phyloP scores from a whole-genome alignment of 495 filamentous ascomycete species.

The Bathelium albidoporum region DNA sequence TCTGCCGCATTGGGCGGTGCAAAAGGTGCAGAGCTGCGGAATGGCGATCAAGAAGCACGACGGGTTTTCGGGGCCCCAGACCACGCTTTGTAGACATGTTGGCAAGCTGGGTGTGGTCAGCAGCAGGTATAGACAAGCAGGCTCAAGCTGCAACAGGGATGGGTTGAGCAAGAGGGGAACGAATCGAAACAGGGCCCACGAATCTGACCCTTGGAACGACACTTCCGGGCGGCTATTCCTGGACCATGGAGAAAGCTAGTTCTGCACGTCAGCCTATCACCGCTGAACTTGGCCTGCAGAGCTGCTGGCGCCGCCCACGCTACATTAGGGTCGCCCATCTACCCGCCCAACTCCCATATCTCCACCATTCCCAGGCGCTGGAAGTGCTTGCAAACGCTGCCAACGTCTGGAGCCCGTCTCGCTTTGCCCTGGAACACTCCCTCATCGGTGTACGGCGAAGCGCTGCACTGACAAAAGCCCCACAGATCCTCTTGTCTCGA shows the following conservation, averaged over 20 bases:
- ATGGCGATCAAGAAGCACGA: background rate
- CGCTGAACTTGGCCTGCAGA: slow-evolving; percentile 11
- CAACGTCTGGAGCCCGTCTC: slow-evolving; percentile 9
- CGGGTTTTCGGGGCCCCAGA: background rate
- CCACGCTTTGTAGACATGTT: background rate
- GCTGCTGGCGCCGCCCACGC: slow-evolving; percentile 19
- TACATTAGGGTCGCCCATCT: slow-evolving; percentile 20
- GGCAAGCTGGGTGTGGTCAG: background rate
- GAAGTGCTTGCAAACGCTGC: background rate
- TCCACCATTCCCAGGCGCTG: slow-evolving; percentile 15
- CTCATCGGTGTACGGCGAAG: slow-evolving; percentile 15
- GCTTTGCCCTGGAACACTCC: background rate
- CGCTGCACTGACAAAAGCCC: slow-evolving; percentile 29
- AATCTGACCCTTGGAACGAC: background rate
- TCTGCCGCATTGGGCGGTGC: background rate
- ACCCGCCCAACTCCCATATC: slow-evolving; percentile 26
- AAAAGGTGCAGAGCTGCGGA: background rate
- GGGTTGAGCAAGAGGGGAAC: background rate
- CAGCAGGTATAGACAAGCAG: background rate
- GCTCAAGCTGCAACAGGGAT: too few species aligned
- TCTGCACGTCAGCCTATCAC: slow-evolving; percentile 25
- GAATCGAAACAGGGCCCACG: background rate
- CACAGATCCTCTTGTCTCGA: slow-evolving; percentile 13
- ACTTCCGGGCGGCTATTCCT: slow-evolving; percentile 31
- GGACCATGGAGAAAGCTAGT: slow-evolving; percentile 9